Evolutionary conservation across 495 filamentous ascomycete genomes (phyloP), one percentile per base, ranked within the genome.

Genomic region (Xylaria nigripes): DNA sequence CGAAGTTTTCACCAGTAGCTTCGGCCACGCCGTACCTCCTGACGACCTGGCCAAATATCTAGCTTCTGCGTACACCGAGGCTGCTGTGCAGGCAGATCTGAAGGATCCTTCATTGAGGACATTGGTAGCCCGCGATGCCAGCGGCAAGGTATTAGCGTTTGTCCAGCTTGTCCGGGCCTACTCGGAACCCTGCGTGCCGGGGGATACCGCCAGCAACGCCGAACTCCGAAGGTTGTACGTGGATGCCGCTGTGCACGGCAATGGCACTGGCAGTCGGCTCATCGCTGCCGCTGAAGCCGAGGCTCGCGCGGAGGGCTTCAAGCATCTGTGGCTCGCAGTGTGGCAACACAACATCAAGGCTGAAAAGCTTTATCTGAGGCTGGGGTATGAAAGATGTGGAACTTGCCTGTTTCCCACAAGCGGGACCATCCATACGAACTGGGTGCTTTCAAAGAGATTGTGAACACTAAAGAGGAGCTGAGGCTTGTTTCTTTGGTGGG

Each of bases 221-320:
- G 72, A 75, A 48, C 61, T 75, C 3, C 61, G 68, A 43, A 56
- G 70, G 34, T 50, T 75, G 24, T 75, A 75, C 57, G 69, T 75
- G 19, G 52, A 65, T 38, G 51, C 47, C 0, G 44, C 60, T 1
- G 57, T 47, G n/a, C 68, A 72, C 19, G 70, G 71, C 10, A 45
- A 30, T 12, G 70, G 71, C 8, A 58, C 69, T 21, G 72, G 70
- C 6, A 64, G 50, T 45, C 53, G 51, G 54, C 65, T 75, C 42
- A 52, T 63, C 51, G 55, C 60, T 12, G 57, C 50, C 6, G 58
- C 68, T 0, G 69, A 70, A 56, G 23, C 38, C 6, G 52, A 60
- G 41, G 71, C 72, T 2, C 65, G 59, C 38, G 59, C 63, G 15
- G 60, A 68, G 49, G 71, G 66, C 9, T 70, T 65, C 48, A 36